Conservation (phyloP, 768 basidiomycete genomes). For the Leccinum arenicola region DNA sequence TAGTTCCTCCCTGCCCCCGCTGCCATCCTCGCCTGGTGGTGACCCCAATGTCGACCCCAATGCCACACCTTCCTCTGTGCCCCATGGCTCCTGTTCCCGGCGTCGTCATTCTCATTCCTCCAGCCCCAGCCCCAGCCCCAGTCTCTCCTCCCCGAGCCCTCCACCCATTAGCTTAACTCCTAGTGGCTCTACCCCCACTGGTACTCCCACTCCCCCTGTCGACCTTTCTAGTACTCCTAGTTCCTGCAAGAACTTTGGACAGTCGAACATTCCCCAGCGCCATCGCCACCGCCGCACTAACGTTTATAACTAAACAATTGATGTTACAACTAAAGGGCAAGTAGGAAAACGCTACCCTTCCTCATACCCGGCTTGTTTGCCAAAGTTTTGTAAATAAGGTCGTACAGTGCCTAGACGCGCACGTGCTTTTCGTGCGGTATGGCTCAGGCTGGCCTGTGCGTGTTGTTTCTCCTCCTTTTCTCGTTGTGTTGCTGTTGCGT, state of each 20-base stretch:
- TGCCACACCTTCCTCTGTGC: neutral
- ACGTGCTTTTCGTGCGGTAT: neutral
- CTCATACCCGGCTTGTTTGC: neutral
- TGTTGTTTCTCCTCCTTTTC: neutral
- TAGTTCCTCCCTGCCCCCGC: neutral
- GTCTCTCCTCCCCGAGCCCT: neutral
- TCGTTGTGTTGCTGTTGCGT: neutral
- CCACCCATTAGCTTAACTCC: neutral
- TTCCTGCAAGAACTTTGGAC: neutral
- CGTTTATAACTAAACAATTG: neutral
- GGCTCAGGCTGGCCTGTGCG: neutral
- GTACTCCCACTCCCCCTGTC: neutral
- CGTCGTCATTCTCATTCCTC: neutral
- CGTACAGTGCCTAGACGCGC: neutral
- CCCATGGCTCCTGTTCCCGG: too few relatives aligned
- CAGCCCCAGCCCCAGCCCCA: neutral
- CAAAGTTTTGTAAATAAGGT: neutral
- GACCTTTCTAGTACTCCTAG: neutral
- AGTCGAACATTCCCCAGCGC: neutral
- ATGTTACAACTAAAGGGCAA: neutral
- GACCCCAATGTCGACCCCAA: neutral
- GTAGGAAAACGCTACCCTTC: neutral
- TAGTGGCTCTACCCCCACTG: neutral
- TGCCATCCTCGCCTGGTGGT: neutral
- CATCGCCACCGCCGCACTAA: conserved; percentile 7